Percentiles rank a stretch among this genome's conserved stretches.
These are phyloP conservation scores for Actinomortierella ambigua DNA, from an alignment of 371 early-diverging fungal genomes.

Conservation along the genomic window DNA sequence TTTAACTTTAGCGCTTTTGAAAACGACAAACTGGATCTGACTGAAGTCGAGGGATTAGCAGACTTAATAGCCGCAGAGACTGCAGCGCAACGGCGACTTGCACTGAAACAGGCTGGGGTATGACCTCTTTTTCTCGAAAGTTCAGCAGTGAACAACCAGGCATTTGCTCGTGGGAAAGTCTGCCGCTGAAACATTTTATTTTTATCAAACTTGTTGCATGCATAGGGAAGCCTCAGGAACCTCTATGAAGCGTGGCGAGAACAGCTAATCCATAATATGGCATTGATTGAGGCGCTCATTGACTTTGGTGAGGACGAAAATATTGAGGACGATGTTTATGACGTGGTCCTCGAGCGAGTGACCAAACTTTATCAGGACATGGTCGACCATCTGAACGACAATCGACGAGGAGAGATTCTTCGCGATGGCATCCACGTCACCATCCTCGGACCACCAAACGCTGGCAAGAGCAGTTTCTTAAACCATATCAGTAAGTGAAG, in stretches of 20 bases:
- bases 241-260: slow-evolving; percentile 72
- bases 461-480: slow-evolving; percentile 81
- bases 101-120: slow-evolving; percentile 75
- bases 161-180: background rate
- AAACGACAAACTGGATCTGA: slow-evolving; percentile 80
- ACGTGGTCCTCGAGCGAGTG: slow-evolving; percentile 50
- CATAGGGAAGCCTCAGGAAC: slow-evolving; percentile 63
- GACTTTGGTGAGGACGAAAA: slow-evolving; percentile 88
- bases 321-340: slow-evolving; percentile 73
- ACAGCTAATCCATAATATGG: slow-evolving; percentile 65
- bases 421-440: slow-evolving; percentile 75
- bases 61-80: slow-evolving; percentile 87
- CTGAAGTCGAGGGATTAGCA: slow-evolving; percentile 79
- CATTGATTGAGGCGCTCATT: slow-evolving; percentile 76
- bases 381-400: slow-evolving; percentile 62
- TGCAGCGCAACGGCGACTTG: slow-evolving; percentile 72
- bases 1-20: slow-evolving; percentile 65
- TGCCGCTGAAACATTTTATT: too few species aligned
- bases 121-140: background rate
- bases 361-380: slow-evolving; percentile 46
- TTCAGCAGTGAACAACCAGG: background rate
- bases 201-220: too few species aligned
- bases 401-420: slow-evolving; percentile 75
- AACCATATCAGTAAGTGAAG: slow-evolving; percentile 63
- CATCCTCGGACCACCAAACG: slow-evolving; percentile 83